Evolutionary conservation across 345 rosid species (phyloP), one percentile per base, ranked within the genome.

Genomic region (Eucalyptus fibrosa): DNA sequence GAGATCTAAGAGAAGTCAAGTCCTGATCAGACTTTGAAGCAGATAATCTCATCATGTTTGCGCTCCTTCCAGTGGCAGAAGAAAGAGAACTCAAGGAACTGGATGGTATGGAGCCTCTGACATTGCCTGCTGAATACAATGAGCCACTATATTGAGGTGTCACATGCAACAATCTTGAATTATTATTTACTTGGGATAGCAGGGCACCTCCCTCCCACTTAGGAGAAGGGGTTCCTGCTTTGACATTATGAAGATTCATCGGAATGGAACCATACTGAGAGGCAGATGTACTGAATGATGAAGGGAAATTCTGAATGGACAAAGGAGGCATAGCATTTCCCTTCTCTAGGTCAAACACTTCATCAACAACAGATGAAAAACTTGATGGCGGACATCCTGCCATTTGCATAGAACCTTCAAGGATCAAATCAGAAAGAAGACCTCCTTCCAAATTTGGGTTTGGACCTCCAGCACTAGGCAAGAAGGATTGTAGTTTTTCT

Each of bases 361-460:
- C 99, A 94, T 97, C 99, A 65, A 98, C 98, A 85, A 96, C 91
- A 87, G 96, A 96, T 82, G 99, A 93, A 91, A 97, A 98, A 93
- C 95, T 94, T 81, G 96, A 93, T 19, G 94, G 89, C 30, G 95
- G 92, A 89, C 90, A 90, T 87, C 97, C 95, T 88, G 92, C 89
- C 89, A 91, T 89, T 88, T 94, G 96, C 90, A 92, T 77, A 88
- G 95, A 92, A 91, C 94, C 91, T 42, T 94, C 97, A 10, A 94
- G 91, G 93, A 91, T 88, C 55, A 95, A 88, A 87, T 93, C 96
- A 92, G 97, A 92, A 91, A 92, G 94, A 91, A 94, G 91, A 89
- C 91, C 94, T 88, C 93, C 92, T 65, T 95, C 98, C 87, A 93
- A 92, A 28, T 92, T 90, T 90, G 93, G 95, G 92, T 89, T 92